These are phyloP conservation scores for Ustilaginoidea virens DNA, from an alignment of 2,329 filamentous ascomycete genomes.

Conservation along the genomic window DNA sequence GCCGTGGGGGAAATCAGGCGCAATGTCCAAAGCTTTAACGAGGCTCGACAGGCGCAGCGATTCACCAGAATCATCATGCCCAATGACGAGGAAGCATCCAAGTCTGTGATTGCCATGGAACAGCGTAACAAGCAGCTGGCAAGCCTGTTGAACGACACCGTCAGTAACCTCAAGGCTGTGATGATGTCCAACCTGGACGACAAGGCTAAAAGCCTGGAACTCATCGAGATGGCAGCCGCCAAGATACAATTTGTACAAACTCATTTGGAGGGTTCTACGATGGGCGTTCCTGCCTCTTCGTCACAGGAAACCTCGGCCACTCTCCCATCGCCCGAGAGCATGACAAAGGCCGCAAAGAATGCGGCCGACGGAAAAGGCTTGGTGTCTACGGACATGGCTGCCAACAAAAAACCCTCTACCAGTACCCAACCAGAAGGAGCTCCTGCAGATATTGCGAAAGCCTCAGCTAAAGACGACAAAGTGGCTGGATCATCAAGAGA, in stretches of 20 bases:
- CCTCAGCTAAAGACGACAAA: too few species aligned
- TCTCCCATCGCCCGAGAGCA: too few species aligned
- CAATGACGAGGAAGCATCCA: conserved; percentile 17
- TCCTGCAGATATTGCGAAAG: too few species aligned
- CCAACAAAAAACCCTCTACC: too few species aligned
- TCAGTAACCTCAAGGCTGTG: conserved; percentile 45
- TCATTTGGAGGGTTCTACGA: conserved; percentile 41
- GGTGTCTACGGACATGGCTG: too few species aligned
- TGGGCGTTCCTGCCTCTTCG: conserved; percentile 25
- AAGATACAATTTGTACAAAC: conserved; percentile 50
- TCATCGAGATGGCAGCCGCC: conserved; percentile 43
- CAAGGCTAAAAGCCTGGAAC: conserved; percentile 32
- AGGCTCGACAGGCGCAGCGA: conserved; percentile 29
- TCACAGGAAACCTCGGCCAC: not conserved
- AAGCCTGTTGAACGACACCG: conserved; percentile 50
- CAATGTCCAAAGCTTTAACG: conserved; percentile 55
- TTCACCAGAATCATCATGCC: conserved; percentile 20
- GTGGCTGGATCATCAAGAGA: too few species aligned
- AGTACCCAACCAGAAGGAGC: too few species aligned
- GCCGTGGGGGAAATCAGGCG: conserved; percentile 67
- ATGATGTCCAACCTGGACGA: conserved; percentile 35
- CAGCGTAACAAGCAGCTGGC: conserved; percentile 51
- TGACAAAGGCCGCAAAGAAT: not conserved
- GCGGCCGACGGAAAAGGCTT: too few species aligned
- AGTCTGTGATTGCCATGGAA: conserved; percentile 38